Conservation (phyloP, 2,329 filamentous ascomycete genomes). For the Aspergillus aculeatus region DNA sequence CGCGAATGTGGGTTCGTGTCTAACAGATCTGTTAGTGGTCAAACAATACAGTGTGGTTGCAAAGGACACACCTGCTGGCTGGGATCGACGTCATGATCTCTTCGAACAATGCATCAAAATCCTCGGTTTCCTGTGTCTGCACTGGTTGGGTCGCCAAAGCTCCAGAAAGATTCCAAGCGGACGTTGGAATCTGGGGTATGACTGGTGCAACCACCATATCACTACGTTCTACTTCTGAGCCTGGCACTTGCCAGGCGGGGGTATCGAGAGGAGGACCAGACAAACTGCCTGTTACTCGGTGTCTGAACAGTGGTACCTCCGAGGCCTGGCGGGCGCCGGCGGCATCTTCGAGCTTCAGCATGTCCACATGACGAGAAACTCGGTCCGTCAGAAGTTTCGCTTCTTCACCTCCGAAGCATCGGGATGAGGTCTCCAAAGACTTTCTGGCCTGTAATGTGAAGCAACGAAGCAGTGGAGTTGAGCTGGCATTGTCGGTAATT, state of each 20-base stretch:
- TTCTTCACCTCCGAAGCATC: not conserved
- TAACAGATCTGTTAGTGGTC: not conserved
- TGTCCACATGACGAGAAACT: too few species aligned
- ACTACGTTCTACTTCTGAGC: too few species aligned
- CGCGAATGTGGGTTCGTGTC: constrained; percentile 21
- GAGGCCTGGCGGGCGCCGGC: too few species aligned
- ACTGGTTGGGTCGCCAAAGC: too few species aligned
- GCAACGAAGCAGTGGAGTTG: constrained; percentile 15
- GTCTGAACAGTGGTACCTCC: too few species aligned
- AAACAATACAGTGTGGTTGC: not conserved
- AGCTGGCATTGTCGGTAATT: constrained; percentile 4
- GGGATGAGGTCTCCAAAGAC: not conserved
- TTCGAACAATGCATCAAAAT: constrained; percentile 22
- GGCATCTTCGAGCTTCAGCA: too few species aligned
- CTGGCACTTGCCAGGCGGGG: too few species aligned
- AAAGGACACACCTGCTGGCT: constrained; percentile 13
- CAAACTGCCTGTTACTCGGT: too few species aligned
- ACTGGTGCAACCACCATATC: too few species aligned
- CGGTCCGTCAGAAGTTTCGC: not conserved
- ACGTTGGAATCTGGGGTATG: too few species aligned
- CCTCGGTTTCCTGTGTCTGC: constrained; percentile 2
- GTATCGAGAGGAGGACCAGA: too few species aligned
- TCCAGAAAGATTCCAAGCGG: too few species aligned
- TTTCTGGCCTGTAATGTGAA: constrained; percentile 16
- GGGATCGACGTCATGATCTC: constrained; percentile 22